phyloP scores from a whole-genome alignment of 257 asterid genomes.

The Plectranthus barbatus region DNA sequence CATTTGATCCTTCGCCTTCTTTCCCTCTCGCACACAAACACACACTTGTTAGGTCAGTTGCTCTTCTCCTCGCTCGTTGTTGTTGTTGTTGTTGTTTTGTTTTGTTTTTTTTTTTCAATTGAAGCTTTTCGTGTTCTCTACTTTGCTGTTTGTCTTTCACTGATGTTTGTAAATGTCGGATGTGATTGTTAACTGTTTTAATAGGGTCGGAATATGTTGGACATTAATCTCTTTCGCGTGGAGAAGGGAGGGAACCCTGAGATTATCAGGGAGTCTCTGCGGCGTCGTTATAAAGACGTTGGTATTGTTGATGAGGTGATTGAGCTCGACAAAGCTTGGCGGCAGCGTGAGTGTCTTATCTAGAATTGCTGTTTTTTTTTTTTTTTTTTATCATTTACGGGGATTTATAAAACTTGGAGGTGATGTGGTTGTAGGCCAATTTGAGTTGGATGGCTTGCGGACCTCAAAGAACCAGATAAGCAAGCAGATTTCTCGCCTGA shows the following conservation, averaged over 20 bases:
- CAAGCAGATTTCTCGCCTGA: conserved; percentile 68
- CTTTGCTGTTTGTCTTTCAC: not conserved
- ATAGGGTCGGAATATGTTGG: conserved; percentile 51
- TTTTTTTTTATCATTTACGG: not conserved
- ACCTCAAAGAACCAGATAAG: conserved; percentile 63
- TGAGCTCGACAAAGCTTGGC: conserved; percentile 67
- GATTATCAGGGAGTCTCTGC: conserved; percentile 71
- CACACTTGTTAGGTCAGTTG: not conserved
- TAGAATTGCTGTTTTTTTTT: not conserved
- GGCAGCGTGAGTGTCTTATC: conserved; percentile 46
- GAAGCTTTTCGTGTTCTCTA: not conserved
- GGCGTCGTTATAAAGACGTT: conserved; percentile 66
- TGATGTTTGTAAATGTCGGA: not conserved
- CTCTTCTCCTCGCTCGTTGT: not conserved
- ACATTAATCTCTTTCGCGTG: conserved; percentile 74
- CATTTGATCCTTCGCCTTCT: not conserved
- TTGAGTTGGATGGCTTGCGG: conserved; percentile 65
- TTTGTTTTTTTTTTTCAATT: not conserved
- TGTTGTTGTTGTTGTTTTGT: not conserved
- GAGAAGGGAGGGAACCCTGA: conserved; percentile 85
- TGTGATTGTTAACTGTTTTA: not conserved
- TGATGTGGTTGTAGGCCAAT: conserved; percentile 57
- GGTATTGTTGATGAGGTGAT: conserved; percentile 74
- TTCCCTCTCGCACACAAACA: too few relatives aligned
- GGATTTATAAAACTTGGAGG: not conserved